A percentile compares a stretch with the other conserved stretches of the same genome.
Conservation (phyloP, 2,329 filamentous ascomycete species). For the Nemania diffusa region DNA sequence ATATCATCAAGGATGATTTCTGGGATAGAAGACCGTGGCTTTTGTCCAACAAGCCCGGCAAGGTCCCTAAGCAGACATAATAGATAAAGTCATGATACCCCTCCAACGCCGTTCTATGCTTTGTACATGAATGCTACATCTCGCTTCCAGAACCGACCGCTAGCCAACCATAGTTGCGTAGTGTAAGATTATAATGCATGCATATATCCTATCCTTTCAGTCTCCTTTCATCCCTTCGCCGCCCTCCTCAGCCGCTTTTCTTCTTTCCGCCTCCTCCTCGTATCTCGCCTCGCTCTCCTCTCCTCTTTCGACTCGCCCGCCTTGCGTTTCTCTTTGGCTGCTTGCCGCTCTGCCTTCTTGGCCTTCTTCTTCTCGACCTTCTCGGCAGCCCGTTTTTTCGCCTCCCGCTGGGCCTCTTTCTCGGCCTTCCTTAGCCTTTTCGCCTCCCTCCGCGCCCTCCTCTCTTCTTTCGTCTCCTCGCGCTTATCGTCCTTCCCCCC, state of each 20-base stretch:
- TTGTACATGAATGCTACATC: constrained; percentile 22
- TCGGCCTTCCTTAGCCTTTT: constrained; percentile 48
- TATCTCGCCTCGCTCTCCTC: constrained; percentile 56
- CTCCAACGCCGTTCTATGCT: constrained; percentile 35
- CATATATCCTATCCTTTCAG: background rate
- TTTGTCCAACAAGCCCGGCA: constrained; percentile 77
- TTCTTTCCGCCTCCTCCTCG: constrained; percentile 54
- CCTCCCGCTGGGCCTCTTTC: constrained; percentile 39
- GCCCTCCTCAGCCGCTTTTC: constrained; percentile 44
- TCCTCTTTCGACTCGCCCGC: constrained; percentile 59
- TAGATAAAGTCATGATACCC: constrained; percentile 29
- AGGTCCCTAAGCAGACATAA: constrained; percentile 69
- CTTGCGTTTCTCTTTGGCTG: constrained; percentile 49
- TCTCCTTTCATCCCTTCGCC: constrained; percentile 28
- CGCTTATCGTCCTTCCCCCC: constrained; percentile 38
- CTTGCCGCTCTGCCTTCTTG: constrained; percentile 56
- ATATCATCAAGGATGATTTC: constrained; percentile 96
- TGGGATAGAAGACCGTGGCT: constrained; percentile 91
- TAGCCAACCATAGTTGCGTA: background rate
- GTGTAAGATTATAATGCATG: constrained; percentile 8
- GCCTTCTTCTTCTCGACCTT: constrained; percentile 53
- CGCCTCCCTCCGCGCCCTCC: constrained; percentile 45
- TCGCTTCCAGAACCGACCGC: constrained; percentile 6
- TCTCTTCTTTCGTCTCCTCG: constrained; percentile 43
- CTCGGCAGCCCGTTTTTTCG: constrained; percentile 47